Conservation (phyloP, 2,329 filamentous ascomycete genomes). For the Penicillium sp. region DNA sequence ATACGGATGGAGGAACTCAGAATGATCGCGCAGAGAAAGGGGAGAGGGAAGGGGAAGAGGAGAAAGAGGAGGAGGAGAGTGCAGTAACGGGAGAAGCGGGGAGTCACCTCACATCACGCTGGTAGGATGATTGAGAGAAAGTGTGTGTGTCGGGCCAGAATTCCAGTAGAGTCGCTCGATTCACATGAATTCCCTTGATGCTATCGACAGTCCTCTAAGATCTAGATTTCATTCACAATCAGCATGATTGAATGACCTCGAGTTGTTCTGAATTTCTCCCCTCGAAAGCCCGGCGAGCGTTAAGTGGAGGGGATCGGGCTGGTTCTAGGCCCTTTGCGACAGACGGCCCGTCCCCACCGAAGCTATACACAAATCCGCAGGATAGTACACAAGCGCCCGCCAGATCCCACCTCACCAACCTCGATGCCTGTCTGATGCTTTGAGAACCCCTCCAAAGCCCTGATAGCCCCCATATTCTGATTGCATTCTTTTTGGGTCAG, state of each 20-base stretch:
- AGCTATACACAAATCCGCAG: background rate
- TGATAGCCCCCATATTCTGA: background rate
- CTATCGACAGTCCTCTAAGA: background rate
- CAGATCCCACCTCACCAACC: too few relatives aligned
- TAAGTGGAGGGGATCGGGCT: background rate
- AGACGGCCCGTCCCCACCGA: background rate
- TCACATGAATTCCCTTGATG: background rate
- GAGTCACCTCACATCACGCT: slow-evolving; percentile 32
- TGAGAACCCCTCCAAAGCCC: background rate
- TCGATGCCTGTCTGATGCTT: background rate
- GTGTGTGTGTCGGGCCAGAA: background rate
- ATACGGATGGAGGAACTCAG: background rate
- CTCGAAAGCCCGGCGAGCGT: background rate
- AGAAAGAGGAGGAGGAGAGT: slow-evolving; percentile 24
- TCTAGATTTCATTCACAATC: background rate
- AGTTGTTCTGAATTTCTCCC: background rate
- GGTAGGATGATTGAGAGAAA: background rate
- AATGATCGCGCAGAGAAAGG: slow-evolving; percentile 16
- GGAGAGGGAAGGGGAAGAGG: slow-evolving; percentile 14
- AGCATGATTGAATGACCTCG: background rate
- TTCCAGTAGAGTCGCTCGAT: background rate
- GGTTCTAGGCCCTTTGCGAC: slow-evolving; percentile 2
- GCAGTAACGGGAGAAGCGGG: slow-evolving; percentile 27
- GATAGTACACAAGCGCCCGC: background rate
- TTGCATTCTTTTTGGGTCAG: background rate